Evolutionary conservation across 169 alveolate genomes (phyloP).

Genomic region (Plasmodium ovale): DNA sequence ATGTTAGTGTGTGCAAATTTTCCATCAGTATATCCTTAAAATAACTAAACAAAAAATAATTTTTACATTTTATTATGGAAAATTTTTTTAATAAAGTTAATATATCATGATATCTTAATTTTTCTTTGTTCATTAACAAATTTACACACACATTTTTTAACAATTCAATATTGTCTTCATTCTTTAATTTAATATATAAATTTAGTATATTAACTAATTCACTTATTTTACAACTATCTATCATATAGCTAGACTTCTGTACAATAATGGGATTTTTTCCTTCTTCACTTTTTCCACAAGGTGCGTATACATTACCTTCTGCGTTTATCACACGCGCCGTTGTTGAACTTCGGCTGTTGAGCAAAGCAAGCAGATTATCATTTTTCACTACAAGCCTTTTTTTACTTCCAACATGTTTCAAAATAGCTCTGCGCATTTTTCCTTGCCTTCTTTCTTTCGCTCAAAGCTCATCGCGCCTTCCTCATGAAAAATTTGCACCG

Average conservation of each 20-base stretch:
- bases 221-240: constrained; percentile 42
- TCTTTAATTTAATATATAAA: constrained; percentile 53
- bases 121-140: constrained; percentile 70
- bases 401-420: no score
- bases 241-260: constrained; percentile 18
- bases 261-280: constrained; percentile 20
- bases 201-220: constrained; percentile 49
- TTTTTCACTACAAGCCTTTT: no score
- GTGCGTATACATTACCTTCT: no score
- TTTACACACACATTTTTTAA: constrained; percentile 44
- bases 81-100: constrained; percentile 51
- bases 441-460: not conserved
- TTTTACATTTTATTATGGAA: constrained; percentile 75
- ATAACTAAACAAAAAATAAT: constrained; percentile 71
- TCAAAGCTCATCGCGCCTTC: no score
- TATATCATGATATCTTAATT: constrained; percentile 55
- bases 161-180: constrained; percentile 53
- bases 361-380: no score
- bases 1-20: constrained; percentile 42
- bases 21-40: constrained; percentile 64
- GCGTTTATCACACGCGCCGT: no score
- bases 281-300: constrained; percentile 2
- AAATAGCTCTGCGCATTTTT: constrained; percentile 10
- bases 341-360: no score
- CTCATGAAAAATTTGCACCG: no score